phyloP scores from a whole-genome alignment of 176 grass and related monocot genomes.

The Coix lacrymajobi region DNA sequence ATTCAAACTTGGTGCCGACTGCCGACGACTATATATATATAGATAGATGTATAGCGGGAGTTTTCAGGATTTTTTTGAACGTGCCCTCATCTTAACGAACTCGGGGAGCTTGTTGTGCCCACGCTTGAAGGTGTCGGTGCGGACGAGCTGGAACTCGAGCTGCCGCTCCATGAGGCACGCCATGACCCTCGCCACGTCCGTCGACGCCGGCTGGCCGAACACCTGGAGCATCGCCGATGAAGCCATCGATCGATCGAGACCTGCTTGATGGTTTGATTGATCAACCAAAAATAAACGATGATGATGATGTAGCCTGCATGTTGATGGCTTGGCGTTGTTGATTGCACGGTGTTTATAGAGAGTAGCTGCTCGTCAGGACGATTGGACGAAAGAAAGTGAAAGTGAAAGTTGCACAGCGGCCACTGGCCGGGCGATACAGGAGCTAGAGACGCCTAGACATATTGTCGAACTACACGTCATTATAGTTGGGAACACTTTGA shows the following conservation, averaged over 20 bases:
- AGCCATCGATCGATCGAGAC: background rate
- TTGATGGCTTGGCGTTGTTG: background rate
- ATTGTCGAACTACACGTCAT: background rate
- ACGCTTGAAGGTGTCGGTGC: conserved; percentile 48
- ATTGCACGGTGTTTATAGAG: background rate
- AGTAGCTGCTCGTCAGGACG: background rate
- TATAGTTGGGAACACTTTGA: background rate
- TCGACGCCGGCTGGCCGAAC: conserved; percentile 51
- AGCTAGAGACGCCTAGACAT: background rate
- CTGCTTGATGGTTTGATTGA: too few relatives aligned
- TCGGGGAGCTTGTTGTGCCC: conserved; percentile 28
- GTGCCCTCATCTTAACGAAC: conserved; percentile 40
- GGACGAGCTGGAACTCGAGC: conserved; percentile 50
- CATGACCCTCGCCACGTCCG: conserved; percentile 53
- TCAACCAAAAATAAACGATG: too few relatives aligned
- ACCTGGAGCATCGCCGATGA: conserved; percentile 31
- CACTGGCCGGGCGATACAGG: background rate
- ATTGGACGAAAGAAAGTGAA: background rate
- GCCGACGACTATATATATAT: too few relatives aligned
- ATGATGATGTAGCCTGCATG: background rate
- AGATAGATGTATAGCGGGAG: too few relatives aligned
- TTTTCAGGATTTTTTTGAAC: background rate
- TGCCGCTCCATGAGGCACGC: conserved; percentile 63
- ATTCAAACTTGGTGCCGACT: background rate
- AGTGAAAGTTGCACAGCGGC: background rate